Percentiles rank a stretch among this genome's conserved stretches.
Conservation (phyloP, 345 rosid genomes). For the Firmiana major region DNA sequence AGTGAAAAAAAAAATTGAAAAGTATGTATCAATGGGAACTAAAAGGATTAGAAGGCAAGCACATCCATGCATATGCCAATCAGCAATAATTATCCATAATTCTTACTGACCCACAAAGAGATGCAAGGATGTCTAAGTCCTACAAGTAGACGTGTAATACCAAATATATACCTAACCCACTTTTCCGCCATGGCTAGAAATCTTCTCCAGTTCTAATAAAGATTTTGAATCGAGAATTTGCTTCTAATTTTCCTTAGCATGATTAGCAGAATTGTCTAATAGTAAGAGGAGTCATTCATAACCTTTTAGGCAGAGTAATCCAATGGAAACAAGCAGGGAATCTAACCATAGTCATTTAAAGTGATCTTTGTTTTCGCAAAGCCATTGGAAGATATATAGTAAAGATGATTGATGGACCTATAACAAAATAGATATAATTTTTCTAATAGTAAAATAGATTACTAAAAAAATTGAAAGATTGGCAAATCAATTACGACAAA, state of each 20-base stretch:
- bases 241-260: neutral
- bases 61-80: neutral
- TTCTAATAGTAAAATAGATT: neutral
- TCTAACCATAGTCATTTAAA: neutral
- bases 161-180: neutral
- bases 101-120: neutral
- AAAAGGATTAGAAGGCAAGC: neutral
- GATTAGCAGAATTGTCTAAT: neutral
- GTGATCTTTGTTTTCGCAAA: neutral
- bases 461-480: neutral
- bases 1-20: no score
- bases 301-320: slow-evolving; percentile 1
- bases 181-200: neutral
- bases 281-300: neutral
- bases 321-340: neutral
- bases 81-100: neutral
- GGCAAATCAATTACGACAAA: neutral
- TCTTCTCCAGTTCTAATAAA: neutral
- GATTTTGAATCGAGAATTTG: neutral
- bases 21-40: neutral
- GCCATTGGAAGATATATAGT: neutral
- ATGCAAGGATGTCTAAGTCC: neutral
- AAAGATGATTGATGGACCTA: neutral
- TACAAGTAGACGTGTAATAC: slow-evolving; percentile 6
- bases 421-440: neutral